These are phyloP conservation scores for Pseudocercospora eumusae DNA, from an alignment of 2,329 filamentous ascomycete genomes.

Conservation along the genomic window DNA sequence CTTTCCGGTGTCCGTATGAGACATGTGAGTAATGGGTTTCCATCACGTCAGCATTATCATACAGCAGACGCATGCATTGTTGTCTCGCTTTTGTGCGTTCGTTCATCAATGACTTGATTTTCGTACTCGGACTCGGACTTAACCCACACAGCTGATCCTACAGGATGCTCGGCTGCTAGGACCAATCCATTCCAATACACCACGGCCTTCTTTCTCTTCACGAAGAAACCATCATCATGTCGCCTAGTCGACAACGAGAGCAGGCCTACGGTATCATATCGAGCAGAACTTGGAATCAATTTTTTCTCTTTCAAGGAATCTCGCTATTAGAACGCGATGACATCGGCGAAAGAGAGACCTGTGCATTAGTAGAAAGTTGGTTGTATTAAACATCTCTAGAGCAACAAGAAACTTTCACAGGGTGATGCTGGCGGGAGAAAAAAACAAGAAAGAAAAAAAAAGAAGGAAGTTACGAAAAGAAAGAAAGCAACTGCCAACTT, in stretches of 20 bases:
- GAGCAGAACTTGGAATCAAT: background rate
- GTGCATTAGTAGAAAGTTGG: background rate
- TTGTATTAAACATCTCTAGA: conserved; percentile 6
- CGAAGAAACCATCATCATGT: too few relatives aligned
- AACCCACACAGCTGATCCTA: conserved; percentile 1
- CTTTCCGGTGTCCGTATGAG: background rate
- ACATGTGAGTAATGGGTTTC: background rate
- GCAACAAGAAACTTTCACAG: background rate
- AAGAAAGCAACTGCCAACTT: conserved; percentile 1
- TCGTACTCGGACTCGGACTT: background rate
- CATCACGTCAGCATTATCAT: background rate
- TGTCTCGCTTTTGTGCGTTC: background rate
- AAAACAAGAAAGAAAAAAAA: too few relatives aligned
- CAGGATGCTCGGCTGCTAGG: too few relatives aligned
- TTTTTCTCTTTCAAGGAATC: background rate
- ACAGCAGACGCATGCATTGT: too few relatives aligned
- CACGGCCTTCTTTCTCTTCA: too few relatives aligned
- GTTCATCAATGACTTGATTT: too few relatives aligned
- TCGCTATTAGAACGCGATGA: background rate
- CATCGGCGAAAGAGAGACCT: background rate
- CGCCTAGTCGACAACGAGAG: background rate
- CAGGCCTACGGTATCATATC: too few relatives aligned
- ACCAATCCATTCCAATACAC: too few relatives aligned
- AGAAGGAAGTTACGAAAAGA: background rate
- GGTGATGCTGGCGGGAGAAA: background rate